phyloP scores from a whole-genome alignment of 148 eudicot genomes.

The Bassia scoparia region DNA sequence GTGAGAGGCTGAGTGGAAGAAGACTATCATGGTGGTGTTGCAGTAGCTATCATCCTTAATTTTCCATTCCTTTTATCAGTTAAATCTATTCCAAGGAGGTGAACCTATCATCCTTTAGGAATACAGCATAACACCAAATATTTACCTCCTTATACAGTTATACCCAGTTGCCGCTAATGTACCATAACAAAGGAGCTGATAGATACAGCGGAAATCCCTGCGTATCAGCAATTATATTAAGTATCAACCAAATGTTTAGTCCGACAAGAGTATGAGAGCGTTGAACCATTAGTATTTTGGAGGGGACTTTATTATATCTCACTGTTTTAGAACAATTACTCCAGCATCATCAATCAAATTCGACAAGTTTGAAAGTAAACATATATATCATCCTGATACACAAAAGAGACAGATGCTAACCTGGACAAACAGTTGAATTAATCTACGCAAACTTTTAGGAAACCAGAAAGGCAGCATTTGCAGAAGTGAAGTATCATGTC shows the following conservation, averaged over 20 bases:
- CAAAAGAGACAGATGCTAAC: constrained; percentile 31
- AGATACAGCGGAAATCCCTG: no score
- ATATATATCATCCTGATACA: constrained; percentile 1
- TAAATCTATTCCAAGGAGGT: background rate
- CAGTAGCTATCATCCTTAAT: no score
- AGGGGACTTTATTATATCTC: background rate
- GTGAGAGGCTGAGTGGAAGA: no score
- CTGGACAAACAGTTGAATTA: constrained; percentile 93
- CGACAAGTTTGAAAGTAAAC: background rate
- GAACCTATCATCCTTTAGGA: background rate
- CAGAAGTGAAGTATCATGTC: constrained; percentile 77
- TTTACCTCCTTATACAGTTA: background rate
- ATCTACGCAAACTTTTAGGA: constrained; percentile 71
- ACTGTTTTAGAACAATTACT: constrained; percentile 2
- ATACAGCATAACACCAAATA: background rate
- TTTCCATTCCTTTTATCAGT: no score
- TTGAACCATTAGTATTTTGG: background rate
- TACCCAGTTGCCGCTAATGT: background rate
- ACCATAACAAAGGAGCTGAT: background rate
- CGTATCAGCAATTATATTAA: no score
- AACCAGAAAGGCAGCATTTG: constrained; percentile 98
- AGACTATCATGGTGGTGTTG: no score
- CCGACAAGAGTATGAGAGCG: background rate
- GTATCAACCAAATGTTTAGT: background rate
- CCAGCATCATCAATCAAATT: constrained; percentile 7